Conservation (phyloP, 2,329 filamentous ascomycete genomes). For the Ascochyta pisi region DNA sequence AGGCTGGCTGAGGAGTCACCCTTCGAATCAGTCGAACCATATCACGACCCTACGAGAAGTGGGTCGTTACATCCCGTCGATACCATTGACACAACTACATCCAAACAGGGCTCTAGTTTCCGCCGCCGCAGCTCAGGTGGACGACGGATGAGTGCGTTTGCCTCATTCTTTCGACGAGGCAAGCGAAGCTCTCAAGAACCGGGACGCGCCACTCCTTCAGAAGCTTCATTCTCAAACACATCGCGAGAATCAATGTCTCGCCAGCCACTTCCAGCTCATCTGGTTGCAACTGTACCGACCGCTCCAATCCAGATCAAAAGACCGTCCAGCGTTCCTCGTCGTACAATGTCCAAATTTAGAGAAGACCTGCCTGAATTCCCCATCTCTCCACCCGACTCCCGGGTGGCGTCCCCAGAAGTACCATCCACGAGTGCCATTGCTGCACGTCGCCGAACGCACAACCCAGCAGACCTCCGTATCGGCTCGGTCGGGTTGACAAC, state of each 20-base stretch:
- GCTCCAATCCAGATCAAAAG: constrained; percentile 52
- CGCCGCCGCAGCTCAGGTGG: constrained; percentile 45
- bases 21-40: constrained; percentile 53
- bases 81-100: constrained; percentile 39
- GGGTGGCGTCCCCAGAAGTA: constrained; percentile 77
- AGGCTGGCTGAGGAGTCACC: constrained; percentile 39
- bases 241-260: constrained; percentile 84
- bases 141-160: constrained; percentile 45
- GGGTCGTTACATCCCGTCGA: constrained; percentile 44
- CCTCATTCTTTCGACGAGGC: constrained; percentile 72
- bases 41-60: constrained; percentile 38
- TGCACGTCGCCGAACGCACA: constrained; percentile 48
- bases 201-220: constrained; percentile 66
- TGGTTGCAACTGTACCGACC: constrained; percentile 50
- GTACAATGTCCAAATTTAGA: constrained; percentile 88
- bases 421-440: constrained; percentile 54
- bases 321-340: constrained; percentile 68
- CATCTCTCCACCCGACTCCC: constrained; percentile 83
- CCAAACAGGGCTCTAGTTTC: constrained; percentile 35
- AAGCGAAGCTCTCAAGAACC: constrained; percentile 59
- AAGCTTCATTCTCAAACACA: constrained; percentile 80
- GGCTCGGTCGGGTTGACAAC: constrained; percentile 32
- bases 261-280: constrained; percentile 59
- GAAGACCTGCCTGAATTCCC: constrained; percentile 90
- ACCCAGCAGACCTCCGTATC: constrained; percentile 43